A percentile compares a stretch with the other conserved stretches of the same genome.
These are phyloP conservation scores for Spinellus fusiger DNA, from an alignment of 192 early-diverging fungal species.

Conservation along the genomic window DNA sequence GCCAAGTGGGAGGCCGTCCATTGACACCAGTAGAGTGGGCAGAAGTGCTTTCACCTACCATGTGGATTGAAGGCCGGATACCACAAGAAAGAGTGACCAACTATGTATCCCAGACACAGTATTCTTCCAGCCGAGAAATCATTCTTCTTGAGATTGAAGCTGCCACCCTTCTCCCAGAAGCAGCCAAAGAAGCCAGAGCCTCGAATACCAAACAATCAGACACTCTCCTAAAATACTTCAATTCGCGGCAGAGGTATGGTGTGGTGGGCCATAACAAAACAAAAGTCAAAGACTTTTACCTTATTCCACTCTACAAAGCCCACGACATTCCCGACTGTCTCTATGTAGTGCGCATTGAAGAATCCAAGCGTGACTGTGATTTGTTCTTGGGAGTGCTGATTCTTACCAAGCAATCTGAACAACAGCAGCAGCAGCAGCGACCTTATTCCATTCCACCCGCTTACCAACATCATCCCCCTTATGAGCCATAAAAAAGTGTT, in stretches of 20 bases:
- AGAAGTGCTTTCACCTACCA: constrained; percentile 47
- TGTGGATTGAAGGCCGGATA: constrained; percentile 66
- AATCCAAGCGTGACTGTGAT: constrained; percentile 34
- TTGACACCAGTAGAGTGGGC: constrained; percentile 46
- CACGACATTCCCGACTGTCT: constrained; percentile 54
- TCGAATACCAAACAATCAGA: constrained; percentile 34
- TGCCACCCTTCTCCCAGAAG: background rate
- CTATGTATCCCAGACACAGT: constrained; percentile 52
- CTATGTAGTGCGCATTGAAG: constrained; percentile 38
- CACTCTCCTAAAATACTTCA: constrained; percentile 56
- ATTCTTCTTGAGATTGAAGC: constrained; percentile 53
- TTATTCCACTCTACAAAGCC: constrained; percentile 52
- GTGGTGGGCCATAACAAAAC: constrained; percentile 61
- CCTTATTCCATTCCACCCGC: background rate
- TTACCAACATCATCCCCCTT: background rate
- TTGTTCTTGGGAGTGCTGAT: constrained; percentile 56
- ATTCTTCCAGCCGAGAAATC: constrained; percentile 51
- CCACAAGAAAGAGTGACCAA: constrained; percentile 36
- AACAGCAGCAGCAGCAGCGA: constrained; percentile 2
- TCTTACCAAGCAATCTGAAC: constrained; percentile 37
- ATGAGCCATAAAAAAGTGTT: background rate
- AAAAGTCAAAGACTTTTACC: constrained; percentile 71
- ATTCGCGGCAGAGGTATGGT: constrained; percentile 52
- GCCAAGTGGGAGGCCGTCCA: constrained; percentile 54
- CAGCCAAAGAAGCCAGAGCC: constrained; percentile 5